Evolutionary conservation across 2,329 filamentous ascomycete species (phyloP), one percentile per base, ranked within the genome.

Genomic region (Penicillium glabrum): DNA sequence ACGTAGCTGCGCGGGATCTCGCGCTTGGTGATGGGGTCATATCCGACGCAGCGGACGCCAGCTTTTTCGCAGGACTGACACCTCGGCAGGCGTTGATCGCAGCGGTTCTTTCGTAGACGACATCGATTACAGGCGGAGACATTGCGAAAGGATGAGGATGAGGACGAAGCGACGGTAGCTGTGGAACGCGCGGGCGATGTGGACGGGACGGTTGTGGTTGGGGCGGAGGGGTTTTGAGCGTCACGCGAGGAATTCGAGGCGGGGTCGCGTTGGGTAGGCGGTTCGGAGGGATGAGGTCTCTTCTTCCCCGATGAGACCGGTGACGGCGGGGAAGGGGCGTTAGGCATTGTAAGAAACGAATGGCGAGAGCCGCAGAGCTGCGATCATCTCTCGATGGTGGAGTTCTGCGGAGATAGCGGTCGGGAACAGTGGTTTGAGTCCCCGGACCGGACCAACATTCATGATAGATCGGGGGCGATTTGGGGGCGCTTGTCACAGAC

Each of bases 121-220:
- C 93, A 98, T 41, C 92, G 86, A 78, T 97, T 96, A 77, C 93
- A 98, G 55, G 93, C 93, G 73, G 90, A 96, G 62, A 98, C 93
- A 73, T 93, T 93, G 67, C 90, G 87, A 69, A 93, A 93, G 63
- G 78, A 77, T 9, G 79, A 77, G 45, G 75, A 75, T 46, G 69
- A 61, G 33, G 66, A 61, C 29, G 58, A 60, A 50, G 59, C 39
- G 60, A 61, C 47, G 53, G 68, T 61, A 53, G 65, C 54, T 27
- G 68, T 59, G 13, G 70, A 67, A 44, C 63, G 66, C 54, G 65
- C 60, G 41, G 65, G 58, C 26, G 63, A 62, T 31, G 61, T 59
- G 29, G 64, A 58, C n/a, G 64, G 60, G 23, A 59, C 51, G 35
- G 57, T 13, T 24, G 57, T 10, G 46, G 39, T 41, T 23, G 19